These are phyloP conservation scores for Cinnamomum micranthum DNA, from an alignment of 164 flowering plant genomes.

Conservation along the genomic window DNA sequence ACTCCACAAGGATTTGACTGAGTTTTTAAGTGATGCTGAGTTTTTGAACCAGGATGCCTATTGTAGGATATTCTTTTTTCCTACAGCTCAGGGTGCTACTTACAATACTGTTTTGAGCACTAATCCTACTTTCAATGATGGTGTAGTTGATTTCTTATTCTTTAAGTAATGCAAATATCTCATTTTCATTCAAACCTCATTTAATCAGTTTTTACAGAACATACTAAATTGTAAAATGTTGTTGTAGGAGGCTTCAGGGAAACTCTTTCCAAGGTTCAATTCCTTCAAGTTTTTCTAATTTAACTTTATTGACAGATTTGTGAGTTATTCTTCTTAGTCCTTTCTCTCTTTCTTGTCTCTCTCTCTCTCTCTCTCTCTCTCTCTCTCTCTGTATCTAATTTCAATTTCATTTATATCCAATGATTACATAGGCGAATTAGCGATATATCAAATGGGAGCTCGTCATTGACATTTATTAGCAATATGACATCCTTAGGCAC, in stretches of 20 bases:
- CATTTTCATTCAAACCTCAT: neutral
- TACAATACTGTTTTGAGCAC: neutral
- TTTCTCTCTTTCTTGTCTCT: neutral
- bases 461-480: constrained; percentile 39
- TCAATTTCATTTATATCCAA: neutral
- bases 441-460: constrained; percentile 57
- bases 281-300: constrained; percentile 52
- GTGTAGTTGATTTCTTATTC: neutral
- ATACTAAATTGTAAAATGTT: neutral
- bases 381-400: too few species aligned
- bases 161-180: neutral
- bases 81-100: neutral
- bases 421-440: constrained; percentile 50
- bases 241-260: constrained; percentile 64
- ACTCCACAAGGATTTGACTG: too few species aligned
- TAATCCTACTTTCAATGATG: neutral
- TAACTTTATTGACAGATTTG: constrained; percentile 54
- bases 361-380: too few species aligned
- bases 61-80: neutral
- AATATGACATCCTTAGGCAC: constrained; percentile 27
- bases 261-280: constrained; percentile 71
- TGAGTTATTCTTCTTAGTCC: constrained; percentile 27
- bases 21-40: too few species aligned
- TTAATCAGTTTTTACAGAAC: neutral
- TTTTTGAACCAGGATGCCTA: neutral